phyloP scores from a whole-genome alignment of 2,329 filamentous ascomycete genomes.

The Bipolaris oryzae region DNA sequence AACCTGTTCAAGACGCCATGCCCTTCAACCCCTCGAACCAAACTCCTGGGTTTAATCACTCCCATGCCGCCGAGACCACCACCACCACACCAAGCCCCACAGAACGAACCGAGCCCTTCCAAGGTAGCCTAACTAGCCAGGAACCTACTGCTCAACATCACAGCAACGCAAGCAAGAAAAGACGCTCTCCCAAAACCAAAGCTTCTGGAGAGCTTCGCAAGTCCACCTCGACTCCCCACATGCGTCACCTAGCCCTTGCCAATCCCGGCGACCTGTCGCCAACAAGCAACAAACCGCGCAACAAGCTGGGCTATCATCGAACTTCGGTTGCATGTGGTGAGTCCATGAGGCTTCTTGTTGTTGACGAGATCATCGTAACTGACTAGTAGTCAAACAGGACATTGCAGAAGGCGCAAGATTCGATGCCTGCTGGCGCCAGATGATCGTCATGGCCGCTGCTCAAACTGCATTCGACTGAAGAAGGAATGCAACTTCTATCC shows the following conservation, averaged over 20 bases:
- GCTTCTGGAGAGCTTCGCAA: constrained; percentile 49
- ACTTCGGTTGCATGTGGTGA: constrained; percentile 95
- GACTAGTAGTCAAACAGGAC: constrained; percentile 61
- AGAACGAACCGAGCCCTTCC: constrained; percentile 26
- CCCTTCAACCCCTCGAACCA: constrained; percentile 41
- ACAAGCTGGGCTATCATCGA: constrained; percentile 93
- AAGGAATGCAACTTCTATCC: constrained; percentile 94
- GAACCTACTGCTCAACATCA: constrained; percentile 25
- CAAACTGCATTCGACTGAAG: constrained; percentile 91
- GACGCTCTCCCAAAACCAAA: constrained; percentile 50
- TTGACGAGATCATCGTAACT: constrained; percentile 15
- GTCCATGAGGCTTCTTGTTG: constrained; percentile 49
- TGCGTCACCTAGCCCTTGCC: constrained; percentile 49
- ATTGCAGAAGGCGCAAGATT: constrained; percentile 93
- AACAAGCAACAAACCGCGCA: constrained; percentile 72
- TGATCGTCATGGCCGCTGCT: constrained; percentile 77
- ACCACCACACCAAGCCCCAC: constrained; percentile 30
- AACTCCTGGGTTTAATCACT: constrained; percentile 32
- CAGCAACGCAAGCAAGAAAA: constrained; percentile 43
- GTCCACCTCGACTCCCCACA: constrained; percentile 56
- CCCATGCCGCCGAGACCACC: constrained; percentile 29
- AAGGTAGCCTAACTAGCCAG: constrained; percentile 28
- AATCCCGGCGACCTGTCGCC: constrained; percentile 53
- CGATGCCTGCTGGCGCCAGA: constrained; percentile 79
- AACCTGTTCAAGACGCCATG: constrained; percentile 43